These are phyloP conservation scores for Limnanthes douglasii DNA, from an alignment of 345 rosid genomes.

Conservation along the genomic window DNA sequence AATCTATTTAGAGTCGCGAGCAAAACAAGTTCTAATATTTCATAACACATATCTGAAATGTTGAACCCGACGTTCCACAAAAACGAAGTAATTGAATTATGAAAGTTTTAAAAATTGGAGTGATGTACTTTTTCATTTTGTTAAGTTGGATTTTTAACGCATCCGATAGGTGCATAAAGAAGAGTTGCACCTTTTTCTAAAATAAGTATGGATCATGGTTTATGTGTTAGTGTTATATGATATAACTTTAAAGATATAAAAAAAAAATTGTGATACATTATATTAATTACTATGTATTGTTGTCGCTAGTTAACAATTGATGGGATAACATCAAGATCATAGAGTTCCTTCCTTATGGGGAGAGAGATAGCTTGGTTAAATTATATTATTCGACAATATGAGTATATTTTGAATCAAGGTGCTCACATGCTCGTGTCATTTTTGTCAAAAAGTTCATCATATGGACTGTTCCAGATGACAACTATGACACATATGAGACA, in stretches of 20 bases:
- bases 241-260: too few species aligned
- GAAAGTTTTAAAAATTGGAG: background rate
- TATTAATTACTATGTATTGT: background rate
- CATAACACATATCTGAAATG: background rate
- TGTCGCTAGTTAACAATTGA: conserved; percentile 6
- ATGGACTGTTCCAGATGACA: conserved; percentile 12
- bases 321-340: background rate
- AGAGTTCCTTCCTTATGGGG: conserved; percentile 7
- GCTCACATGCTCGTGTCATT: background rate
- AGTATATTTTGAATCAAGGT: conserved; percentile 9
- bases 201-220: too few species aligned
- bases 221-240: too few species aligned
- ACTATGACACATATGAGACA: conserved; percentile 15
- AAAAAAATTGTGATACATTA: too few species aligned
- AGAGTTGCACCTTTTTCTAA: too few species aligned
- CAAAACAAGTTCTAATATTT: background rate
- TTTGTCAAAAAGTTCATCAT: conserved; percentile 6
- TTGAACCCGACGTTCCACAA: too few species aligned
- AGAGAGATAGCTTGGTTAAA: conserved; percentile 18
- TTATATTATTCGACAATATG: conserved; percentile 12
- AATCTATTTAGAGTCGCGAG: background rate
- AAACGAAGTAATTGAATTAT: conserved; percentile 1
- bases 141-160: too few species aligned
- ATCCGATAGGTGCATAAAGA: too few species aligned
- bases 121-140: conserved; percentile 1